Evolutionary conservation across 2,329 filamentous ascomycete genomes (phyloP), one percentile per base, ranked within the genome.

Genomic region (Hymenotorrendiella dingleyae): DNA sequence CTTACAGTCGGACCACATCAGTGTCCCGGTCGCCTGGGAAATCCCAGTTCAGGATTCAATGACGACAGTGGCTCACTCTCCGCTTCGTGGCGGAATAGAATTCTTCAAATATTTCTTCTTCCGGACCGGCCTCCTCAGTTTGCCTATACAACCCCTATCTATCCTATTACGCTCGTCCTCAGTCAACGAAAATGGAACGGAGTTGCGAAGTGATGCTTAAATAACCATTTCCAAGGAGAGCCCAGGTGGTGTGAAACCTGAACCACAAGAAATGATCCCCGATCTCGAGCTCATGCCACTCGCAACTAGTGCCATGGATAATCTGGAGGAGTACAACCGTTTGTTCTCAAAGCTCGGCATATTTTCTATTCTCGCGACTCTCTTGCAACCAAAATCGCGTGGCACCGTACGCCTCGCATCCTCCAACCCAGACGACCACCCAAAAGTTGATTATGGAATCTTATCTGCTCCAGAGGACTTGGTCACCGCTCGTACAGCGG

Each of bases 381-480:
- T 44, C 12, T 20, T 39, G 4, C 36, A 28, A 16, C 47, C 47
- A 1, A 39, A 36, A 17, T 49, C 45, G 5, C 34, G 24, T 6
- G 38, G 47, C 7, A 44, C 32, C 10, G 38, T 45, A 1, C 40
- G 41, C 5, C 35, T 47, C 6, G 17, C 21, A 2, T 47, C 43
- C 5, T 17, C 40, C 11, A 33, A 46, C 17, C 36, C 35, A 2
- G 19, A 42, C 16, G 33, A 38, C 2, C 12, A 20, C 7, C 47
- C 40, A 4, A 35, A 39, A n/a, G 40, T 49, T 11, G 44, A 47
- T 30, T 35, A 44, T 17, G 40, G 37, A 6, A 23, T 44, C n/a
- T 16, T 47, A 5, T 47, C 47, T 6, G 23, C 44, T 19, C 38
- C 45, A 6, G 4, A 1, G n/a, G 38, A 49, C 14, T 35, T 21